Evolutionary conservation across 2,329 filamentous ascomycete genomes (phyloP), one percentile per base, ranked within the genome.

Genomic region (Neopestalotiopsis sp.): DNA sequence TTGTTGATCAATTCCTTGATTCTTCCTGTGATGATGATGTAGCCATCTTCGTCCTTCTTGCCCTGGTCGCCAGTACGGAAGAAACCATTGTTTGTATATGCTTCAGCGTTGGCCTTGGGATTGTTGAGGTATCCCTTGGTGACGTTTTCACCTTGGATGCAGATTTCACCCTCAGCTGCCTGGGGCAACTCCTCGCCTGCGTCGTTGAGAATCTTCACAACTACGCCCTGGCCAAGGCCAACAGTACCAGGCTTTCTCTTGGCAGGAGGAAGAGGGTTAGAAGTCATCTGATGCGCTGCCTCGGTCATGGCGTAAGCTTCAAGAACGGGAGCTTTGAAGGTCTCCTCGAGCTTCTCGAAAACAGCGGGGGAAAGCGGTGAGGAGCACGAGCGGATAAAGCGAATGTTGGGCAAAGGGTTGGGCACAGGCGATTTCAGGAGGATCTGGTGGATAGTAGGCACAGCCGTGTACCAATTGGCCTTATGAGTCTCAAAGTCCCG

Each of bases 1-100:
- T 95, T 95, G 82, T 94, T 94, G 84, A 97, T 97, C 66, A 97
- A 85, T 81, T 97, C 94, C 85, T 97, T 97, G 82, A 97, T 97
- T 66, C 94, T 87, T n/a, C 94, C 94, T 0, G 94, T 97, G 80
- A 97, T 95, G 76, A 93, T 86, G 12, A 97, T 84, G 77, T 96
- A 97, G 69, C 93, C 93, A 73, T 96, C 92, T 69, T 89, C 82
- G 75, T 97, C 94, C 78, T 89, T 86, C 81, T 92, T 92, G 64
- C 94, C 94, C 80, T 97, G 93, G 77, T 97, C 94, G 5, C 94
- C 94, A 0, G 94, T 97, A 74, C 94, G 88, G 88, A 97, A 97
- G 83, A 93, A 97, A 10, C 93, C 92, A n/a, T 85, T 84, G 72
- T 88, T 84, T 34, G 92, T 92, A 80, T 94, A 96, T 0, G 92